Evolutionary conservation across 164 flowering plant species (phyloP).

Genomic region (Berberis thunbergii): DNA sequence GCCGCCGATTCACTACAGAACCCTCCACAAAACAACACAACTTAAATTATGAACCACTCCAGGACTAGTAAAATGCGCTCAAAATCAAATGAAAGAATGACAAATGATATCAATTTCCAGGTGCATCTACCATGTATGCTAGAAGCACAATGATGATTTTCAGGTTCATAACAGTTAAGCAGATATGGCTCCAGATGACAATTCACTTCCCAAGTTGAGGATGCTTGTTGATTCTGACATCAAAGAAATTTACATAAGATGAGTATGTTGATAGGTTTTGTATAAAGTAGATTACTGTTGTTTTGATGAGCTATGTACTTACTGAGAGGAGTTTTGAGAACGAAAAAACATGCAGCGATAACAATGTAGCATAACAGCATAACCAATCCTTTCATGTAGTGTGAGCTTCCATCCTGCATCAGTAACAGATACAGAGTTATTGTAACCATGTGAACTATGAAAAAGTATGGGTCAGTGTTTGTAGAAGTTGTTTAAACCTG

Average conservation of each 20-base stretch:
- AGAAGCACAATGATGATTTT: not conserved
- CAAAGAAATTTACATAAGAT: too few species aligned
- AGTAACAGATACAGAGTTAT: too few species aligned
- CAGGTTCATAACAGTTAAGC: constrained; percentile 3
- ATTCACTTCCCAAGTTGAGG: constrained; percentile 1
- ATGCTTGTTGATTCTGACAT: constrained; percentile 7
- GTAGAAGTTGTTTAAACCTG: constrained; percentile 14
- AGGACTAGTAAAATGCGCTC: not conserved
- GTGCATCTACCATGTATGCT: not conserved
- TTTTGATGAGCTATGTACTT: not conserved
- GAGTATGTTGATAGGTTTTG: too few species aligned
- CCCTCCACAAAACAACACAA: not conserved
- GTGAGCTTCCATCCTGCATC: constrained; percentile 70
- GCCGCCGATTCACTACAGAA: constrained; percentile 2
- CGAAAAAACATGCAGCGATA: constrained; percentile 55
- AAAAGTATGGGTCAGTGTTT: not conserved
- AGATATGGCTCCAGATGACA: constrained; percentile 4
- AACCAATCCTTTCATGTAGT: constrained; percentile 73
- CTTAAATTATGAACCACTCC: not conserved
- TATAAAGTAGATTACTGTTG: too few species aligned
- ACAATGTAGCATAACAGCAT: constrained; percentile 52
- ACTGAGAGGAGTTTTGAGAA: constrained; percentile 35
- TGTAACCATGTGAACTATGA: too few species aligned
- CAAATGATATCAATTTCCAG: not conserved
- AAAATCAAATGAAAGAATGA: constrained; percentile 3